Conservation (phyloP, 164 flowering plant genomes). For the Liquidambar formosana region DNA sequence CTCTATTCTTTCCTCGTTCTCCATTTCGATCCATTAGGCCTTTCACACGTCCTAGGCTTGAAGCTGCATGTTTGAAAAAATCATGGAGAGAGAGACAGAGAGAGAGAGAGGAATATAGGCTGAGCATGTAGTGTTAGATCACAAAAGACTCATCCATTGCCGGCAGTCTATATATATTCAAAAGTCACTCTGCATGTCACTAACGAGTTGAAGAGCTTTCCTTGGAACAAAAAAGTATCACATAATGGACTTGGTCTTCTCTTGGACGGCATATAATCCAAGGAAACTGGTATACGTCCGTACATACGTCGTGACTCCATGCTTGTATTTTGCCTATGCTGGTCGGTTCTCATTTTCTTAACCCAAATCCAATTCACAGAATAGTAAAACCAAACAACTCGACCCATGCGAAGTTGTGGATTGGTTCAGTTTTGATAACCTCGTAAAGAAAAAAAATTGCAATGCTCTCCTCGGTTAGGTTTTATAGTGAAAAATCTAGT, state of each 20-base stretch:
- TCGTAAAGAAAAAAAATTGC: too few species aligned
- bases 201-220: not conserved
- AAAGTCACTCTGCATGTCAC: not conserved
- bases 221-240: not conserved
- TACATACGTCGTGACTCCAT: too few species aligned
- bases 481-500: too few species aligned
- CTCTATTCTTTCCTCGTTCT: conserved; percentile 2
- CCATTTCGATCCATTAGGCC: too few species aligned
- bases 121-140: conserved; percentile 3
- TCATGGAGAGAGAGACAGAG: not conserved
- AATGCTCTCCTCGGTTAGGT: too few species aligned
- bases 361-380: too few species aligned
- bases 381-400: too few species aligned
- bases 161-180: conserved; percentile 14
- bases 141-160: conserved; percentile 15
- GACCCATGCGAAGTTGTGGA: too few species aligned
- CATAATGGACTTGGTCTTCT: conserved; percentile 17
- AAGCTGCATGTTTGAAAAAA: not conserved
- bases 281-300: too few species aligned
- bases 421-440: too few species aligned
- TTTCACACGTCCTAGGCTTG: not conserved
- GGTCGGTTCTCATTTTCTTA: too few species aligned
- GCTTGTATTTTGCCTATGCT: too few species aligned
- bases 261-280: conserved; percentile 25
- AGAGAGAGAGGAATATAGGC: not conserved